A percentile compares a stretch with the other conserved stretches of the same genome.
phyloP scores from a whole-genome alignment of 2,329 filamentous ascomycete species.

The Xylariaceae sp. region DNA sequence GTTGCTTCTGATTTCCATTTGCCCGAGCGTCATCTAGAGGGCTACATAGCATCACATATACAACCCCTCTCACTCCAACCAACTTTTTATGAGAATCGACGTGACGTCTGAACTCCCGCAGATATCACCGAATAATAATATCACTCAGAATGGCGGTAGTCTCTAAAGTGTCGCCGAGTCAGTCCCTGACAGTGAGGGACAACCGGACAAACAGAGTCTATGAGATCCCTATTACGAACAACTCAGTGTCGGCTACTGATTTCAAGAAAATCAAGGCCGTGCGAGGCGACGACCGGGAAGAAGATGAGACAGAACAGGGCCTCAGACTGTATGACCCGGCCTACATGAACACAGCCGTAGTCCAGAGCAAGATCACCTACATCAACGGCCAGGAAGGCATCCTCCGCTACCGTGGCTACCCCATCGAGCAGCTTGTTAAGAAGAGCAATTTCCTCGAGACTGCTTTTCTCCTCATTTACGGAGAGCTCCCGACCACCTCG shows the following conservation, averaged over 20 bases:
- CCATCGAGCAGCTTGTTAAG: conserved; percentile 46
- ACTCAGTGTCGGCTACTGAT: conserved; percentile 46
- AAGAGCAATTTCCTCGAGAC: conserved; percentile 47
- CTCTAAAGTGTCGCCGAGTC: conserved; percentile 26
- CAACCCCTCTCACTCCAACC: background rate
- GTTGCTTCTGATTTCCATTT: conserved; percentile 15
- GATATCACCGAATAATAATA: background rate
- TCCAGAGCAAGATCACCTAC: conserved; percentile 46
- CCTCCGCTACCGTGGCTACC: conserved; percentile 48
- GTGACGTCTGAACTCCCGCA: background rate
- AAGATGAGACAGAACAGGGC: conserved; percentile 45
- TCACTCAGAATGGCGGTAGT: conserved; percentile 25
- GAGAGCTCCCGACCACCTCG: conserved; percentile 41
- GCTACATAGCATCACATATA: background rate
- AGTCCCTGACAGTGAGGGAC: conserved; percentile 41
- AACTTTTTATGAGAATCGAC: background rate
- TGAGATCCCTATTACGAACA: conserved; percentile 45
- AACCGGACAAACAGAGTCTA: conserved; percentile 46
- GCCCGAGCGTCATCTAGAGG: background rate
- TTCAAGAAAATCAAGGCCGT: conserved; percentile 46
- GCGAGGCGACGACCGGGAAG: conserved; percentile 34
- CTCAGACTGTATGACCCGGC: conserved; percentile 48
- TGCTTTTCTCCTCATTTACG: conserved; percentile 48
- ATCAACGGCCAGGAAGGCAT: conserved; percentile 49
- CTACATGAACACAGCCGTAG: conserved; percentile 49